These are phyloP conservation scores for Phenoliferia sp. DNA, from an alignment of 1,284 basidiomycete species.

Conservation along the genomic window DNA sequence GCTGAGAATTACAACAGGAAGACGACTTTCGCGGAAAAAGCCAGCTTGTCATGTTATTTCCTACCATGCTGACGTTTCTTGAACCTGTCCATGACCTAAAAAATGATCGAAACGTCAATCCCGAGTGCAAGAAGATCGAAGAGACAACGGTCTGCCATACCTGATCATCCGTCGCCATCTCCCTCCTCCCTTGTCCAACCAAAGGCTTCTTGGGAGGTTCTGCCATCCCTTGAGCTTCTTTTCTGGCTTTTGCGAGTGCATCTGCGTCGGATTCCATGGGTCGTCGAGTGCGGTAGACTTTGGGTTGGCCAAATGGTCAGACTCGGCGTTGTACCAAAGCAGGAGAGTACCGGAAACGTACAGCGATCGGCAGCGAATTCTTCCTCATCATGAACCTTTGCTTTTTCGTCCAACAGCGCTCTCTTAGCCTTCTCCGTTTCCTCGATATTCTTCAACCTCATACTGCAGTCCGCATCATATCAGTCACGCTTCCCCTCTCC, in stretches of 20 bases:
- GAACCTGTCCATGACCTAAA: constrained; percentile 76
- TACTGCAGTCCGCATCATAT: too few relatives aligned
- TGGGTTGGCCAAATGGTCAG: neutral
- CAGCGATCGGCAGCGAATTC: constrained; percentile 77
- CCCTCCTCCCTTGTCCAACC: constrained; percentile 60
- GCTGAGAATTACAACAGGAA: too few relatives aligned
- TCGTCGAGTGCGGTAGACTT: constrained; percentile 76
- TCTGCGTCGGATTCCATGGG: constrained; percentile 76
- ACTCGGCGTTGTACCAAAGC: neutral
- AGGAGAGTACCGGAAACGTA: constrained; percentile 47
- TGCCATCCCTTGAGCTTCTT: constrained; percentile 64
- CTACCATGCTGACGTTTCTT: constrained; percentile 65
- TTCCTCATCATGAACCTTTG: constrained; percentile 52
- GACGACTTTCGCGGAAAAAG: too few relatives aligned
- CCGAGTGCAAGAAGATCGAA: too few relatives aligned
- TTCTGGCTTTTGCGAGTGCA: constrained; percentile 74
- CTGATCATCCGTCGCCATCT: constrained; percentile 85
- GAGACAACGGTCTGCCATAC: constrained; percentile 55
- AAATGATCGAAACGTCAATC: neutral
- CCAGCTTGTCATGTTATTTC: too few relatives aligned
- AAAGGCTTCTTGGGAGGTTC: constrained; percentile 61
- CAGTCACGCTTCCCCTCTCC: neutral
- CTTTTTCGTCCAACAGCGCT: constrained; percentile 64
- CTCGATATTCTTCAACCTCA: constrained; percentile 88
- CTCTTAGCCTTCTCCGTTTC: constrained; percentile 94